Evolutionary conservation across 352 stramenopile species (phyloP).

Genomic region (Pythium angustatum): DNA sequence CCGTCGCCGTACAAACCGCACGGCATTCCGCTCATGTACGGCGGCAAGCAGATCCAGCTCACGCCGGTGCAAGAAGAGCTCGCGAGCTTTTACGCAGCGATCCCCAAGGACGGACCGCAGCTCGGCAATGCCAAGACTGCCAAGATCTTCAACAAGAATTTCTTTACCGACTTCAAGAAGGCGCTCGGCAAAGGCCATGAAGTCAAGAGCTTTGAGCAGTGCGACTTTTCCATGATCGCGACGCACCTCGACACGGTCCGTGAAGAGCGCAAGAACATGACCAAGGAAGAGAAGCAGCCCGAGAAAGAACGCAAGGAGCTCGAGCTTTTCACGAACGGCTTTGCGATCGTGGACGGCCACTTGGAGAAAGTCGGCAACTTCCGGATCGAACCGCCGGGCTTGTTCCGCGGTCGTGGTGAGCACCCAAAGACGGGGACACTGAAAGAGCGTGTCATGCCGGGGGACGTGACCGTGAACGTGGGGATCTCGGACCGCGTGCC

Average conservation of each 20-base stretch:
- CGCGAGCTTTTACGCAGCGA: constrained; percentile 94
- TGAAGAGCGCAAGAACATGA: constrained; percentile 95
- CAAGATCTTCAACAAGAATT: constrained; percentile 99
- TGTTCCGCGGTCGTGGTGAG: constrained; percentile 98
- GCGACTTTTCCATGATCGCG: constrained; percentile 96
- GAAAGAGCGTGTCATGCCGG: constrained; percentile 95
- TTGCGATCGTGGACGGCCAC: constrained; percentile 97
- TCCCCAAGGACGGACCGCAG: constrained; percentile 97
- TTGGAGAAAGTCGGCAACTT: constrained; percentile 98
- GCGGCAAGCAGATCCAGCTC: constrained; percentile 92
- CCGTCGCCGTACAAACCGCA: constrained; percentile 95
- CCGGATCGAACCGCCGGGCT: constrained; percentile 96
- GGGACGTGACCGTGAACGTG: constrained; percentile 98
- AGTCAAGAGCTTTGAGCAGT: constrained; percentile 96
- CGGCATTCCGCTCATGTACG: constrained; percentile 94
- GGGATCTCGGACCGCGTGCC: constrained; percentile 91
- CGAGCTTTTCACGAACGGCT: constrained; percentile 94
- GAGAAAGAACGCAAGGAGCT: constrained; percentile 92
- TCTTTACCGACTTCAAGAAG: constrained; percentile 94
- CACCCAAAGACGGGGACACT: constrained; percentile 99
- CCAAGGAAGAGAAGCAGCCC: constrained; percentile 92
- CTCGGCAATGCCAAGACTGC: constrained; percentile 96
- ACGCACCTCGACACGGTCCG: constrained; percentile 91
- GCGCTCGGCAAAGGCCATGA: constrained; percentile 92
- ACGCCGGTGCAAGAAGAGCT: constrained; percentile 95